These are phyloP conservation scores for Alternaria panax DNA, from an alignment of 2,329 filamentous ascomycete genomes.

Conservation along the genomic window DNA sequence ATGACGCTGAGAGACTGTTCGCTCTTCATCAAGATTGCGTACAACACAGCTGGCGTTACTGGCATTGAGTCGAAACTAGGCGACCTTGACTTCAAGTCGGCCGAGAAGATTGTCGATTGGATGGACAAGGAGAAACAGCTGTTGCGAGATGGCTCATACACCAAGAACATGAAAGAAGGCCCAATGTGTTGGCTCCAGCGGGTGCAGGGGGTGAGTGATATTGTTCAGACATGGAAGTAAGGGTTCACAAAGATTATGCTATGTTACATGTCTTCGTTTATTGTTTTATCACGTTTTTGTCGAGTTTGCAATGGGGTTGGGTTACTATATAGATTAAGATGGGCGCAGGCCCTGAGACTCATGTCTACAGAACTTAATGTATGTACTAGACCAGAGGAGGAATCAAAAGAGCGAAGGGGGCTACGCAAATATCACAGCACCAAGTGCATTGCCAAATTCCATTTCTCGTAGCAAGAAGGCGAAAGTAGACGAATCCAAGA, in stretches of 20 bases:
- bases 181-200: conserved; percentile 11
- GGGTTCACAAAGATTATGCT: not conserved
- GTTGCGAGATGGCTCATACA: conserved; percentile 5
- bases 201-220: not conserved
- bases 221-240: not conserved
- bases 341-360: not conserved
- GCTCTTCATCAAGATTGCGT: conserved; percentile 49
- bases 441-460: not conserved
- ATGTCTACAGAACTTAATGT: not conserved
- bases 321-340: not conserved
- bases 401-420: not conserved
- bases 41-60: conserved; percentile 3
- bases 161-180: not conserved
- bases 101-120: conserved; percentile 54
- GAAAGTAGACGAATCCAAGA: too few relatives aligned
- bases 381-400: not conserved
- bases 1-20: conserved; percentile 60
- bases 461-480: not conserved
- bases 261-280: not conserved
- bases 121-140: conserved; percentile 50
- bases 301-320: not conserved
- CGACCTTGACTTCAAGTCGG: conserved; percentile 57
- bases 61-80: conserved; percentile 53
- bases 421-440: not conserved
- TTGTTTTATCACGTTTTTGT: not conserved